phyloP scores from a whole-genome alignment of 148 eudicot species.

The Silene conica region DNA sequence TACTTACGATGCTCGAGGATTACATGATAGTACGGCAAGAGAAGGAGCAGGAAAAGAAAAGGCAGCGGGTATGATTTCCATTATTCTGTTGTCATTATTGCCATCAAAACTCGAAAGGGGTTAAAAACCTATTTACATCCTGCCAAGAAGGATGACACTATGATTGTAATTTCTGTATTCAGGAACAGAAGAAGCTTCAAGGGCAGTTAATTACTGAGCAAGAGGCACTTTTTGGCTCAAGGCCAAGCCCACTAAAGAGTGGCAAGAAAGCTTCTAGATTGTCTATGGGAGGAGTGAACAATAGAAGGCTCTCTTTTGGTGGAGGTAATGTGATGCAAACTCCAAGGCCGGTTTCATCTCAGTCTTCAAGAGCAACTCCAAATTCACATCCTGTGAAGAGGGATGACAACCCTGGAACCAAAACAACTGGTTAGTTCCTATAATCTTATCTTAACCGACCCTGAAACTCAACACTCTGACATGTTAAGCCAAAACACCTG shows the following conservation, averaged over 20 bases:
- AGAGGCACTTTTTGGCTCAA: constrained; percentile 93
- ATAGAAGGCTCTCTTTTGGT: constrained; percentile 66
- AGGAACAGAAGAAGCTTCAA: constrained; percentile 98
- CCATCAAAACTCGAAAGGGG: not conserved
- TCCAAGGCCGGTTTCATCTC: constrained; percentile 42
- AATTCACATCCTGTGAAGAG: constrained; percentile 55
- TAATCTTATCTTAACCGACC: not conserved
- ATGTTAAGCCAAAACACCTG: not conserved
- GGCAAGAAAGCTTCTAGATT: constrained; percentile 64
- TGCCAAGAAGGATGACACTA: not conserved
- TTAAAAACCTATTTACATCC: too few species aligned
- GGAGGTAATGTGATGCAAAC: constrained; percentile 72
- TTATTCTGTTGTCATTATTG: not conserved
- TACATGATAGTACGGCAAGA: constrained; percentile 63
- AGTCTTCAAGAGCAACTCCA: constrained; percentile 60
- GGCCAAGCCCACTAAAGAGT: constrained; percentile 89
- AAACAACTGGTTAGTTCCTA: constrained; percentile 53
- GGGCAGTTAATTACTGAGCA: constrained; percentile 94
- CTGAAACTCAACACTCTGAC: not conserved
- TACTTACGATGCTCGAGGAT: constrained; percentile 83
- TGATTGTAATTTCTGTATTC: constrained; percentile 19
- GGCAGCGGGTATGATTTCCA: constrained; percentile 49
- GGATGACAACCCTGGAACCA: constrained; percentile 46
- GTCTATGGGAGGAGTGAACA: constrained; percentile 61
- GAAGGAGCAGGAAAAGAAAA: constrained; percentile 77